These are phyloP conservation scores for Coleophoma eucalyptorum DNA, from an alignment of 2,329 filamentous ascomycete genomes.

Conservation along the genomic window DNA sequence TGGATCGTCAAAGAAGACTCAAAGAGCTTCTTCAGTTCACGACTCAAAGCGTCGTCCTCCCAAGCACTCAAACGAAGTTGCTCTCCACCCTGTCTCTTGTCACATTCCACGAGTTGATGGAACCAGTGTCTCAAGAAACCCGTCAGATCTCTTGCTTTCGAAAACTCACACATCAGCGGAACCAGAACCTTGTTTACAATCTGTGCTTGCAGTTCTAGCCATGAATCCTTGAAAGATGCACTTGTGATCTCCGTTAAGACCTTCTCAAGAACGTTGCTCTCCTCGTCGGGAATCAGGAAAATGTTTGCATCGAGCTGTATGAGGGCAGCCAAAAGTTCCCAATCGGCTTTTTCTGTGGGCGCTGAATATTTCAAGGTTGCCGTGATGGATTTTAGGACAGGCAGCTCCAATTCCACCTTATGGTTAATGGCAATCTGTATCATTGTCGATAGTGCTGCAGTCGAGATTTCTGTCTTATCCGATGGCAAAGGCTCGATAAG, in stretches of 20 bases:
- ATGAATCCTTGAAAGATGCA: slow-evolving; percentile 13
- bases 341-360: slow-evolving; percentile 25
- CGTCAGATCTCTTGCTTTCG: slow-evolving; percentile 33
- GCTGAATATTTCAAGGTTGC: slow-evolving; percentile 21
- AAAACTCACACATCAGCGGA: slow-evolving; percentile 37
- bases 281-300: slow-evolving; percentile 33
- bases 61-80: slow-evolving; percentile 16
- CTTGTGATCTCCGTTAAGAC: slow-evolving; percentile 29
- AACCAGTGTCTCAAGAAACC: slow-evolving; percentile 36
- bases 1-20: slow-evolving; percentile 31
- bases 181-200: slow-evolving; percentile 30
- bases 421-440: slow-evolving; percentile 30
- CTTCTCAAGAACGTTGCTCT: slow-evolving; percentile 21
- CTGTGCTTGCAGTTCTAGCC: slow-evolving; percentile 15
- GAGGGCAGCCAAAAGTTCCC: slow-evolving; percentile 36
- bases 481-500: slow-evolving; percentile 19
- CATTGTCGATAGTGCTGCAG: slow-evolving; percentile 24
- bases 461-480: slow-evolving; percentile 10
- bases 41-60: slow-evolving; percentile 24
- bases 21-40: slow-evolving; percentile 24
- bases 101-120: slow-evolving; percentile 20
- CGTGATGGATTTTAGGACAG: slow-evolving; percentile 26
- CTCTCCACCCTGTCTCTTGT: slow-evolving; percentile 17
- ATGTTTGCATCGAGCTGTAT: slow-evolving; percentile 40
- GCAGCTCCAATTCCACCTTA: slow-evolving; percentile 29